Evolutionary conservation across 345 rosid genomes (phyloP).

Genomic region (Psidium friedrichsthalianum): DNA sequence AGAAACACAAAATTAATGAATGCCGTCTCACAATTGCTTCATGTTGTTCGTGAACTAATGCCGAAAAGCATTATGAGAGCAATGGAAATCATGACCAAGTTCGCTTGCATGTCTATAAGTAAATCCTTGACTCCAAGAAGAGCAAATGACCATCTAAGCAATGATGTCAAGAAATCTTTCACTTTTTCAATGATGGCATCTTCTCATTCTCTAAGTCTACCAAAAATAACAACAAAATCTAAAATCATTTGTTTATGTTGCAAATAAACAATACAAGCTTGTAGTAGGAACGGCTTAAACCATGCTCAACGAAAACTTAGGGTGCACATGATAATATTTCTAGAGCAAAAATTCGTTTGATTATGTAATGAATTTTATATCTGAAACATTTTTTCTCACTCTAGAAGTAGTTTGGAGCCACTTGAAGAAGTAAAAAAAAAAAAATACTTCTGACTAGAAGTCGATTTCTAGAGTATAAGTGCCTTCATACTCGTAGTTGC

Average conservation of each 20-base stretch:
- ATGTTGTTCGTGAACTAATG: not conserved
- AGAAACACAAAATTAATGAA: not conserved
- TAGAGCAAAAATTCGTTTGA: too few species aligned
- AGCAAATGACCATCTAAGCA: not conserved
- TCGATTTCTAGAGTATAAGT: too few species aligned
- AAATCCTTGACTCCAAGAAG: not conserved
- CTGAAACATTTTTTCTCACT: too few species aligned
- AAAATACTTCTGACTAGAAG: too few species aligned
- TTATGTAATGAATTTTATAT: too few species aligned
- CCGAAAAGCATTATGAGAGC: not conserved
- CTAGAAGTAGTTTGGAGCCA: too few species aligned
- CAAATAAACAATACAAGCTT: not conserved
- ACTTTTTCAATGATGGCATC: not conserved
- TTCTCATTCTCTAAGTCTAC: not conserved
- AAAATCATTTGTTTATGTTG: not conserved
- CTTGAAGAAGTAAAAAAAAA: too few species aligned
- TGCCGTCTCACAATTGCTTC: not conserved
- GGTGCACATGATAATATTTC: too few species aligned
- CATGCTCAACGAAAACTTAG: too few species aligned
- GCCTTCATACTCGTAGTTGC: not conserved
- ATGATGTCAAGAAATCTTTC: not conserved
- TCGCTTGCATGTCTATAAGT: not conserved
- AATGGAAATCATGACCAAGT: fast-evolving
- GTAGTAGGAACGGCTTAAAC: fast-evolving
- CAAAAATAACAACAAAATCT: not conserved